A percentile compares a stretch with the other conserved stretches of the same genome.
phyloP scores from a whole-genome alignment of 805 yeast genomes.

The Sugiyamaella marilandica region DNA sequence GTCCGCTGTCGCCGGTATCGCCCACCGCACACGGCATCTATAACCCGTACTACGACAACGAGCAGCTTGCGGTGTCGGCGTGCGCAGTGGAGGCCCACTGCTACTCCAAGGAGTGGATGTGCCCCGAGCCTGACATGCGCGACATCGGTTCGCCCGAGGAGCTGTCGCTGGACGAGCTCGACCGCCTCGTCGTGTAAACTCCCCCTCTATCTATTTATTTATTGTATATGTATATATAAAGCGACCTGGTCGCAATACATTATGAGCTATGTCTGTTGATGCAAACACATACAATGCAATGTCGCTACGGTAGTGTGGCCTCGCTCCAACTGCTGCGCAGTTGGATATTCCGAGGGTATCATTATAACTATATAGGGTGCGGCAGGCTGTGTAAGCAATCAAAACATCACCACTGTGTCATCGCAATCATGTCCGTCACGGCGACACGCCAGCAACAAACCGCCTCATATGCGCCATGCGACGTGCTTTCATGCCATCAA shows the following conservation, averaged over 20 bases:
- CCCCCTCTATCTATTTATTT: background rate
- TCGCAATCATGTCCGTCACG: too few relatives aligned
- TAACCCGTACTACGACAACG: background rate
- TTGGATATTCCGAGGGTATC: too few relatives aligned
- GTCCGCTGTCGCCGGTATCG: background rate
- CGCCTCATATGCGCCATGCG: too few relatives aligned
- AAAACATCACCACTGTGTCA: too few relatives aligned
- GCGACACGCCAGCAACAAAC: too few relatives aligned
- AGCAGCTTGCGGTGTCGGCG: constrained; percentile 7
- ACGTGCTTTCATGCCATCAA: too few relatives aligned
- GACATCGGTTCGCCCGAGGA: constrained; percentile 26
- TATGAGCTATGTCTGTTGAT: too few relatives aligned
- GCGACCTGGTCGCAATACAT: background rate
- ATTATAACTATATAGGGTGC: too few relatives aligned
- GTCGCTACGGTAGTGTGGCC: too few relatives aligned
- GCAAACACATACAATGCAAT: too few relatives aligned
- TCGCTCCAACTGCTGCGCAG: too few relatives aligned
- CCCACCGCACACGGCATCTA: constrained; percentile 1
- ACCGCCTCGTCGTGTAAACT: constrained; percentile 17
- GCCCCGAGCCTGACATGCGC: constrained; percentile 12
- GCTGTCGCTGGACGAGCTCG: constrained; percentile 27
- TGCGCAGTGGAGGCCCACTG: constrained; percentile 15
- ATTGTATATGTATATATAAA: background rate
- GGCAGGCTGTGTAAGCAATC: too few relatives aligned
- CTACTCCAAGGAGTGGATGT: constrained; percentile 11